phyloP scores from a whole-genome alignment of 2,329 filamentous ascomycete genomes.

The Sarocladium brachiariae region DNA sequence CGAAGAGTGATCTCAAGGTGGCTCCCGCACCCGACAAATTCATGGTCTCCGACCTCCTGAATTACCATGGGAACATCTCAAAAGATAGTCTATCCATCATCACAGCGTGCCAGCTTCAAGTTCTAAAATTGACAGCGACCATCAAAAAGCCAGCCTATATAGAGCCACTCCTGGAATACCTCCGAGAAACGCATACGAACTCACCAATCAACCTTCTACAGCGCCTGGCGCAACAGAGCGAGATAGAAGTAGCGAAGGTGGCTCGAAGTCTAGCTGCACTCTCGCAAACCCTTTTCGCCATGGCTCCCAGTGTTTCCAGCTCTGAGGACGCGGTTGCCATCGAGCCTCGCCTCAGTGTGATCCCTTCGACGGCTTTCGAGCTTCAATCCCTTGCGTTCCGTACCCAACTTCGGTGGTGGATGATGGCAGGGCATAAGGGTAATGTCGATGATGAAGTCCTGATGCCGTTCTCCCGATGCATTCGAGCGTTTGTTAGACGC shows the following conservation, averaged over 20 bases:
- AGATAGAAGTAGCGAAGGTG: slow-evolving; percentile 47
- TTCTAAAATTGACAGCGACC: slow-evolving; percentile 55
- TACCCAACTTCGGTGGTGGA: slow-evolving; percentile 59
- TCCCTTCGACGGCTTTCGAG: slow-evolving; percentile 51
- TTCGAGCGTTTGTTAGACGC: slow-evolving; percentile 54
- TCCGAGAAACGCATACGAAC: slow-evolving; percentile 44
- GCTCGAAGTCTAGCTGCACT: slow-evolving; percentile 60
- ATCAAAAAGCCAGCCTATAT: slow-evolving; percentile 53
- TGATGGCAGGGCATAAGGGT: slow-evolving; percentile 50
- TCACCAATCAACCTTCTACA: slow-evolving; percentile 55
- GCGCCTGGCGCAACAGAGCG: slow-evolving; percentile 33
- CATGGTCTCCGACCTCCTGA: slow-evolving; percentile 51
- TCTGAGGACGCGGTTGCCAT: slow-evolving; percentile 52
- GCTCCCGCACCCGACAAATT: slow-evolving; percentile 11
- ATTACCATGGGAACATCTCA: slow-evolving; percentile 45
- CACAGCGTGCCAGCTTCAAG: slow-evolving; percentile 58
- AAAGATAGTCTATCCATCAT: slow-evolving; percentile 45
- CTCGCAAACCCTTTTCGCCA: slow-evolving; percentile 56
- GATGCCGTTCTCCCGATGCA: slow-evolving; percentile 57
- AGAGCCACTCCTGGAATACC: slow-evolving; percentile 48
- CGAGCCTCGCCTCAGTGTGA: slow-evolving; percentile 47
- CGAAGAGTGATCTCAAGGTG: slow-evolving; percentile 26
- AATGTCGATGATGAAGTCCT: slow-evolving; percentile 58
- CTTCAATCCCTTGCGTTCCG: slow-evolving; percentile 59
- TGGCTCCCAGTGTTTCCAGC: slow-evolving; percentile 60